phyloP scores from a whole-genome alignment of 352 stramenopile genomes.

The Phytophthora foliorum region DNA sequence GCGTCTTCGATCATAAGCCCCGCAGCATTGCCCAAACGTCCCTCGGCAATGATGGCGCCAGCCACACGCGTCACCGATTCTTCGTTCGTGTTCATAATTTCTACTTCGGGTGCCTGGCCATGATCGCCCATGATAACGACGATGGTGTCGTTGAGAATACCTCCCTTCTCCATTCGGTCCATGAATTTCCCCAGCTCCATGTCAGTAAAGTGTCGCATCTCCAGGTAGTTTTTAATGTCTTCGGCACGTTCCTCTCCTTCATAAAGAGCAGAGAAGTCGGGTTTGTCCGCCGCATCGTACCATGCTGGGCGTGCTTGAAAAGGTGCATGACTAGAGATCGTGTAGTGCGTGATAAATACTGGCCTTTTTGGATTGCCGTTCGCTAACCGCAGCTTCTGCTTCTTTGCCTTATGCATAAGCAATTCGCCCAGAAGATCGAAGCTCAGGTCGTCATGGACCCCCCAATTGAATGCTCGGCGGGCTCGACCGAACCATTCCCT shows the following conservation, averaged over 20 bases:
- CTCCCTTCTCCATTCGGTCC: constrained; percentile 49
- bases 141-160: constrained; percentile 67
- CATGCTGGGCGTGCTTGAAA: constrained; percentile 42
- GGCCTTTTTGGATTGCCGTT: constrained; percentile 39
- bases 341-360: constrained; percentile 68
- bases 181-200: constrained; percentile 62
- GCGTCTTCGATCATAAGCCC: constrained; percentile 52
- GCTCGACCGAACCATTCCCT: constrained; percentile 40
- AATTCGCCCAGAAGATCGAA: constrained; percentile 56
- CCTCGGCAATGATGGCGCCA: constrained; percentile 55
- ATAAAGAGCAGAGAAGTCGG: constrained; percentile 65
- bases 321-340: constrained; percentile 62
- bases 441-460: constrained; percentile 59
- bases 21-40: constrained; percentile 42
- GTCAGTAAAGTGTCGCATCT: constrained; percentile 70
- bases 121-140: constrained; percentile 65
- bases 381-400: constrained; percentile 34
- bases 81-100: constrained; percentile 52
- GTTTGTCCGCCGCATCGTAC: constrained; percentile 50
- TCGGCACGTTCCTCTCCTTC: constrained; percentile 36
- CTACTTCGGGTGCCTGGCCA: constrained; percentile 57
- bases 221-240: constrained; percentile 57
- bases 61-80: constrained; percentile 52
- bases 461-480: constrained; percentile 40
- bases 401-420: constrained; percentile 48